Evolutionary conservation across 208 protist species (phyloP).

Genomic region (Porcisia hertigi): DNA sequence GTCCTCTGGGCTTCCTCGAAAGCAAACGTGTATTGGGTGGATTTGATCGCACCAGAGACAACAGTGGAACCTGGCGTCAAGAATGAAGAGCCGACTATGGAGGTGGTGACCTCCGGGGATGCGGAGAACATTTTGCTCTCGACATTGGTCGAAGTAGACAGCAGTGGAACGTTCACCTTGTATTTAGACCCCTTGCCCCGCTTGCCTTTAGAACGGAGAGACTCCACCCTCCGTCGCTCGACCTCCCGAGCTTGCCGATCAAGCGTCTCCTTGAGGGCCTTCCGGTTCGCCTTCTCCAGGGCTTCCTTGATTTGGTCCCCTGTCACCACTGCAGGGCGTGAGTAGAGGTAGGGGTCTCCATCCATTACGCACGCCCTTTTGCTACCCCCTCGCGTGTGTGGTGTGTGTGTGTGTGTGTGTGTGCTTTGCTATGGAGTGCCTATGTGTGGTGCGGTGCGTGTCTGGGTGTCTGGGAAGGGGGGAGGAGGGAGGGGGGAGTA

Average conservation of each 20-base stretch:
- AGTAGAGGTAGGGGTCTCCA: slow-evolving; percentile 34
- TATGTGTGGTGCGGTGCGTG: neutral
- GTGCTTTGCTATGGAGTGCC: neutral
- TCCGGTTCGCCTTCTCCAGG: slow-evolving; percentile 62
- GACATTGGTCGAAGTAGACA: neutral
- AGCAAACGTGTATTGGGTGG: slow-evolving; percentile 50
- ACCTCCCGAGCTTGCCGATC: slow-evolving; percentile 70
- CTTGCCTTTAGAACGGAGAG: slow-evolving; percentile 22
- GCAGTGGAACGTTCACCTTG: slow-evolving; percentile 1
- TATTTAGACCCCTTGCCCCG: neutral
- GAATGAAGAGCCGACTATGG: slow-evolving; percentile 4
- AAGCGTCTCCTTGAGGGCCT: slow-evolving; percentile 57
- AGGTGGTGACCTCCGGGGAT: neutral
- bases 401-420: neutral
- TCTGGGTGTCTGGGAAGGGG: neutral
- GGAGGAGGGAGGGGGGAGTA: neutral
- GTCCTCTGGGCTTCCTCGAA: slow-evolving; percentile 46
- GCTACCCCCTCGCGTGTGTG: neutral
- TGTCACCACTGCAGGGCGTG: slow-evolving; percentile 55
- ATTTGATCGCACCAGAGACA: slow-evolving; percentile 4
- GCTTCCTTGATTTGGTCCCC: slow-evolving; percentile 67
- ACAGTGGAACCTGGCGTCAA: neutral
- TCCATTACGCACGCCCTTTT: slow-evolving; percentile 9
- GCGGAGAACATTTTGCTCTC: neutral
- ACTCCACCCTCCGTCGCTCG: slow-evolving; percentile 31